A percentile compares a stretch with the other conserved stretches of the same genome.
Conservation (phyloP, 495 filamentous ascomycete species). For the Peziza echinospora region DNA sequence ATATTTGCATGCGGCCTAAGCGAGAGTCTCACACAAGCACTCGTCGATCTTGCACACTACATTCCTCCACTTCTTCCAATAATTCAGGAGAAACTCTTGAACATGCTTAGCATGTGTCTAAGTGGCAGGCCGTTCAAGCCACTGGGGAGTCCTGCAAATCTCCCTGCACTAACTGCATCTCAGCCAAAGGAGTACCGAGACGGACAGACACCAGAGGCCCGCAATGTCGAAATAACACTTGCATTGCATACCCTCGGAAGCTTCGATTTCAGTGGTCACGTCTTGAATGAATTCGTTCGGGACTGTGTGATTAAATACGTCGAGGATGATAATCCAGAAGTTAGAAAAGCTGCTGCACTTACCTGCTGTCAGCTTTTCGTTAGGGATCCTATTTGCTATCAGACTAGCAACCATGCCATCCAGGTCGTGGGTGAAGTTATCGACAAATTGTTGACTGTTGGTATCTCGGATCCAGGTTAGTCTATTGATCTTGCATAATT, state of each 20-base stretch:
- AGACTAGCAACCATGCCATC: slow-evolving; percentile 87
- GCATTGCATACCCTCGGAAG: slow-evolving; percentile 83
- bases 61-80: slow-evolving; percentile 80
- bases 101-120: slow-evolving; percentile 85
- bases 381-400: slow-evolving; percentile 86
- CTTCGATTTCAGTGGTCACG: slow-evolving; percentile 81
- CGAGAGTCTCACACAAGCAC: slow-evolving; percentile 73
- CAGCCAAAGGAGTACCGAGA: slow-evolving; percentile 74
- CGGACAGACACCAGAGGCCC: slow-evolving; percentile 43
- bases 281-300: slow-evolving; percentile 92
- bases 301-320: slow-evolving; percentile 97
- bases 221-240: slow-evolving; percentile 73
- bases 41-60: slow-evolving; percentile 97
- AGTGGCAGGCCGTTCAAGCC: slow-evolving; percentile 81
- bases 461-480: slow-evolving; percentile 55
- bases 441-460: slow-evolving; percentile 81
- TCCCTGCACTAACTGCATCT: slow-evolving; percentile 43
- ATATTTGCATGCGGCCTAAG: slow-evolving; percentile 93
- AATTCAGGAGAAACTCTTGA: slow-evolving; percentile 81
- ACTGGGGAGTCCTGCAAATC: slow-evolving; percentile 62
- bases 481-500: neutral
- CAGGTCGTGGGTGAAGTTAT: slow-evolving; percentile 96
- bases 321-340: slow-evolving; percentile 81
- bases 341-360: slow-evolving; percentile 80
- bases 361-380: slow-evolving; percentile 97